Evolutionary conservation across 192 early-diverging fungal species (phyloP), one percentile per base, ranked within the genome.

Genomic region (Gamsiella multidivaricata): DNA sequence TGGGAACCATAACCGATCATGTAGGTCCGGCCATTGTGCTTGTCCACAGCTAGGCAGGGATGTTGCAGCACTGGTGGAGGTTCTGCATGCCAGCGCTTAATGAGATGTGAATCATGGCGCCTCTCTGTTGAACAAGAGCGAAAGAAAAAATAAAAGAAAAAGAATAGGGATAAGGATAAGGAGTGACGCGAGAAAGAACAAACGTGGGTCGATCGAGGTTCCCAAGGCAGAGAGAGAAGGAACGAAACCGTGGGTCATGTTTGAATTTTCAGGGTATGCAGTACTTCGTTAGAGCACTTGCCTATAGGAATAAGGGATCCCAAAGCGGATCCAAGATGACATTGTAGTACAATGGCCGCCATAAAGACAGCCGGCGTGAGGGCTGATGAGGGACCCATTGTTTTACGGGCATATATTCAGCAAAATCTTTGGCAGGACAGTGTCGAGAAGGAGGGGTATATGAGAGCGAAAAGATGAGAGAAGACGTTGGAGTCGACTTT

Each of bases 1-100:
- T 58, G 41, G 18, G 74, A 50, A 25, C 69, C 74, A 42, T 78
- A 78, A 7, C 74, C 74, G 17, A 78, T 78, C 33, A 78, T 78
- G 32, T 57, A 69, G 6, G 74, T 59, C 1, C 74, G 74, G 15
- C 54, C 66, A 25, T 78, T 49, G 23, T 37, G 20, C 18, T 46
- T 49, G 41, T 78, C 65, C 20, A 69, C 61, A 8, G 25, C 74
- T 28, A 78, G 47, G 61, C 66, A 69, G 0, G 65, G 54, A 1
- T 49, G 43, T 47, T 68, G 65, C 5, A 69, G 61, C 9, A 78
- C 65, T 20, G 74, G 66, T 25, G 66, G 66, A 15, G 74, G 74
- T 36, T 76, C 65, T 23, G 58, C 5, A 53, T 69, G 74, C 66
- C 59, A 68, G 22, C 60, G 65, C 29, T 78, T 78, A 34, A 2